Conservation (phyloP, 805 yeast species). For the Tetrapisispora nanseiensis region DNA sequence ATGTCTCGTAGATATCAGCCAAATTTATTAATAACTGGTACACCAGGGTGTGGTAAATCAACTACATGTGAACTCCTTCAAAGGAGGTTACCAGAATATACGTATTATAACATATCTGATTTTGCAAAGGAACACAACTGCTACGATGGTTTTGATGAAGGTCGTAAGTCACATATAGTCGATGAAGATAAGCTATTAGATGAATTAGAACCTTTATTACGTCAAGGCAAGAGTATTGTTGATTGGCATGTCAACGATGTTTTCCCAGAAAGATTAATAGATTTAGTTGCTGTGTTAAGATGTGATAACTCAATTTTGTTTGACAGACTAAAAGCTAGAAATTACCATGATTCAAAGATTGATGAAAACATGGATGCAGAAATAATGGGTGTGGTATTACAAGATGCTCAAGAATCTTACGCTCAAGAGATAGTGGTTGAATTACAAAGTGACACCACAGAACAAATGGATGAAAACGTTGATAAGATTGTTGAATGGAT, state of each 20-base stretch:
- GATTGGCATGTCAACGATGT: conserved; percentile 98
- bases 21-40: conserved; percentile 86
- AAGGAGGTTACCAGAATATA: conserved; percentile 31
- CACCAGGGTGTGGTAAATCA: conserved; percentile 54
- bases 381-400: conserved; percentile 83
- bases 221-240: conserved; percentile 76
- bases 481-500: conserved; percentile 69
- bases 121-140: conserved; percentile 70
- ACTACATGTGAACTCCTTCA: conserved; percentile 25
- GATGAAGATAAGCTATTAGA: conserved; percentile 88
- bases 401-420: conserved; percentile 80
- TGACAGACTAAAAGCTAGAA: conserved; percentile 68
- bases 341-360: conserved; percentile 71
- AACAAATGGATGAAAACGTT: conserved; percentile 75
- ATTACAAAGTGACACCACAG: conserved; percentile 59
- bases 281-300: conserved; percentile 79
- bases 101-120: conserved; percentile 61
- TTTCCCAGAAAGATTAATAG: conserved; percentile 87
- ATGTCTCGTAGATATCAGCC: conserved; percentile 32
- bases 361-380: conserved; percentile 93
- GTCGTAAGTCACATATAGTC: conserved; percentile 74
- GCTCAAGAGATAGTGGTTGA: conserved; percentile 75
- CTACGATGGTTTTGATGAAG: conserved; percentile 78
- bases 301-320: conserved; percentile 63
- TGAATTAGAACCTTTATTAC: conserved; percentile 64